Base-by-base conservation (phyloP, 164 flowering plant genomes). In the Echeveria elegans region DNA sequence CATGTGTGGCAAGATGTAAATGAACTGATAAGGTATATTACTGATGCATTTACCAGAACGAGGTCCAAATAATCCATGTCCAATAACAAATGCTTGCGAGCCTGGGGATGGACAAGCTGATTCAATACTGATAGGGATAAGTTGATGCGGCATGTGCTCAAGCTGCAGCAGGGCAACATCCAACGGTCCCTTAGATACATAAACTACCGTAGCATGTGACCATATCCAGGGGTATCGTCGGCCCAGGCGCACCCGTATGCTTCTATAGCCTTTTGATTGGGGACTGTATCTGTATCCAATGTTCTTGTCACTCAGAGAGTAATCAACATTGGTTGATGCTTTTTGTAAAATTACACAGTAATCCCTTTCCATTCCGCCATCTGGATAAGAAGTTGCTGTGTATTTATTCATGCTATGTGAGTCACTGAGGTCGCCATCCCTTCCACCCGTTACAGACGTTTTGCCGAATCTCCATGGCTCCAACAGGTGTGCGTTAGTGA, bases 41-140 rank as follows among this genome's bases (percentile, higher is more conserved):
- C 50, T 4, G 71, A 43, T 53, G 28, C 50, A 66, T 45, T 80
- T 75, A 94, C 99, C 95, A 69, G 84, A 81, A 65, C 85, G 84
- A n/a, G 99, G 99, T 71, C 96, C 99, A 75, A 94, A 83, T 56
- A 94, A 80, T 71, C 96, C 98, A 74, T 94, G 99, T 40, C 99
- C 99, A 78, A 91, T 80, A 56, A 91, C 90, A 79, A 77, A 79
- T 56, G 82, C 90, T 72, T 80, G 82, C 38, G 96, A 83, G 70
- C 97, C 99, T 45, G 80, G 73, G 36, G 79, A 71, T 40, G 97
- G 97, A 61, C 80, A 77, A 1, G 45, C 56, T 53, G 79, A 77
- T 48, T 91, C 83, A 65, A 81, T 72, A 48, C 50, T 34, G 29
- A 91, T 82, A 32, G 97, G 90, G 37, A 65, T 69, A 58, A 91